A percentile compares a stretch with the other conserved stretches of the same genome.
Evolutionary conservation across 129 eudicot species (phyloP).

Genomic region (Helianthus tuberosus): DNA sequence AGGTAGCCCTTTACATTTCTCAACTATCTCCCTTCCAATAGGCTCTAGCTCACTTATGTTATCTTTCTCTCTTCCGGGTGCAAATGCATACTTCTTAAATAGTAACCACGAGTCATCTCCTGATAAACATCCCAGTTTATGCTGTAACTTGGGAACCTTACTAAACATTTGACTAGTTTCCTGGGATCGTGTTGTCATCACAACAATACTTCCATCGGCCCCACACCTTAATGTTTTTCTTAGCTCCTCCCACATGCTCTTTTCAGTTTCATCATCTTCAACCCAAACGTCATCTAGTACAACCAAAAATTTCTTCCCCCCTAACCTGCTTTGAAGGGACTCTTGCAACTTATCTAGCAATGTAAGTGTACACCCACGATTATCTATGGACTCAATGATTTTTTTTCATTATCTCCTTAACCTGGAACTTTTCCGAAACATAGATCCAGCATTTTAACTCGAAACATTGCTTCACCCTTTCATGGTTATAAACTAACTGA

Average conservation of each 20-base stretch:
- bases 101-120: conserved; percentile 26
- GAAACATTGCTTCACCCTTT: neutral
- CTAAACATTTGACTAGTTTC: conserved; percentile 15
- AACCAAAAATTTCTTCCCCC: conserved; percentile 27
- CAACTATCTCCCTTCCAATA: conserved; percentile 17
- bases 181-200: conserved; percentile 29
- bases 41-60: conserved; percentile 25
- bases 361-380: neutral
- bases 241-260: conserved; percentile 25
- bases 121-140: conserved; percentile 26
- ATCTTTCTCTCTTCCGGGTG: conserved; percentile 7
- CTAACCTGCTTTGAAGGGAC: conserved; percentile 5
- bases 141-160: conserved; percentile 10
- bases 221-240: conserved; percentile 26
- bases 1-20: conserved; percentile 16
- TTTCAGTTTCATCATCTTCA: conserved; percentile 17
- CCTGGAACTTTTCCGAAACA: neutral
- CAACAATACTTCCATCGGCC: conserved; percentile 20
- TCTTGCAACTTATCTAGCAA: neutral
- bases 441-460: neutral
- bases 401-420: neutral
- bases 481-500: conserved; percentile 8
- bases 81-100: conserved; percentile 33
- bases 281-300: conserved; percentile 45
- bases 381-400: neutral